Base-by-base conservation (phyloP, 2,329 filamentous ascomycete species). In the Aspergillus sp. region DNA sequence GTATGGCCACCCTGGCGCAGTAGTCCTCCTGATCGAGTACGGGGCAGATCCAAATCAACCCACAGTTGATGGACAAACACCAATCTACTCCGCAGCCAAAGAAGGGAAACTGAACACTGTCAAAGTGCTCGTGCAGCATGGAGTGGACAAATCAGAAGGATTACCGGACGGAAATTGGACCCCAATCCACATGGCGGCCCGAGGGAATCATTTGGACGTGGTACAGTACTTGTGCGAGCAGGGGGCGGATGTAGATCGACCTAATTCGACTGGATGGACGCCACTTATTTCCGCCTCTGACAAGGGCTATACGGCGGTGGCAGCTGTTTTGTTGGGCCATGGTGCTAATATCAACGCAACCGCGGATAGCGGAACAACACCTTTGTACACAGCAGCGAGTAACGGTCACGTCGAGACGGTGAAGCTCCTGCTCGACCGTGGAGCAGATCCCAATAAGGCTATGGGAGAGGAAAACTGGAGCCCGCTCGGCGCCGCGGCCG, bases 101-200 rank as follows among this genome's bases (percentile, higher is more conserved):
- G 17, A 19, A 4, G 54, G 43, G 22, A 25, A 57, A 4, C 54
- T 57, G 19, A 22, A 15, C 45, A 48, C 54, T 1, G 54, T 57
- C 15, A 34, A 57, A 30, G 45, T 57, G 23, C 54, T 57, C 25
- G 54, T 49, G 11, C 41, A 57, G 43, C 3, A 57, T 23, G 54
- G 54, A 11, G 54, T 49, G 8, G 34, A 57, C 15, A 38, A 48
- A 13, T 47, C 41, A n/a, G 54, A 49, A 7, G 2, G 48, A 41
- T 3, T 45, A 49, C 34, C 41, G 41, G 17, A 34, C 13, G 43
- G 34, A 41, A 46, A 57, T 8, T 47, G 45, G 25, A 58, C 55
- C 1, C 55, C 55, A 6, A 13, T 58, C 5, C 28, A 43, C 8
- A 30, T 31, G 22, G 47, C 55, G 1, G 55, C 47, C 2, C 1